Evolutionary conservation across 257 asterid genomes (phyloP), one percentile per base, ranked within the genome.

Genomic region (Solanum virginianum): DNA sequence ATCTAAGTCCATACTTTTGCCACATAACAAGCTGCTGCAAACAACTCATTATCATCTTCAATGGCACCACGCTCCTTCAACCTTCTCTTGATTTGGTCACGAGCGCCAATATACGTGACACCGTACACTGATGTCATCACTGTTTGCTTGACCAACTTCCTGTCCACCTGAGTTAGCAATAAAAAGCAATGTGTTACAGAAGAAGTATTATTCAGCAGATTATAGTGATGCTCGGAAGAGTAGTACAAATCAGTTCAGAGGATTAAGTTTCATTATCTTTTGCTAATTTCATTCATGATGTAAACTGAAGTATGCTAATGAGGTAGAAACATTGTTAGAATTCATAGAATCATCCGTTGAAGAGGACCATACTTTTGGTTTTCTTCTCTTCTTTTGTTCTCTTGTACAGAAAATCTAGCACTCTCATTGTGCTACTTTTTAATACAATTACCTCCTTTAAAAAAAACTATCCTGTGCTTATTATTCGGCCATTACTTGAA

Each of bases 101-200:
- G 97, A 17, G 99, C 99, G 68, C 99, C 99, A 79, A 95, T 91
- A 81, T 94, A 97, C 8, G 98, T 97, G 91, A 97, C 99, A 75
- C 99, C 99, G 81, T 97, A 97, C 12, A 97, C 99, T 69, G 98
- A 95, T 49, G 99, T 97, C 99, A 97, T 97, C 88, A 97, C 99
- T 11, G 99, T 97, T 91, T 97, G 99, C 92, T 97, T 97, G 80
- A 97, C 99, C 89, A 97, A 93, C 89, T 97, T 97, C 87, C 99
- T 90, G 79, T 97, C 98, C 86, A 97, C 99, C 99, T 97, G 93
- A 56, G 81, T 75, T 53, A 62, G 86, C 71, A 69, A 77, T 74
- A n/a, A 71, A 32, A 84, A 29, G 56, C 49, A 77, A 16, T 4
- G 45, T 0, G 8, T 47, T 77, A 77, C 45, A 51, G 65, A 77